Percentiles rank a stretch among this genome's conserved stretches.
Conservation (phyloP, 2,329 filamentous ascomycete species). For the Arthrobotrys iridis region DNA sequence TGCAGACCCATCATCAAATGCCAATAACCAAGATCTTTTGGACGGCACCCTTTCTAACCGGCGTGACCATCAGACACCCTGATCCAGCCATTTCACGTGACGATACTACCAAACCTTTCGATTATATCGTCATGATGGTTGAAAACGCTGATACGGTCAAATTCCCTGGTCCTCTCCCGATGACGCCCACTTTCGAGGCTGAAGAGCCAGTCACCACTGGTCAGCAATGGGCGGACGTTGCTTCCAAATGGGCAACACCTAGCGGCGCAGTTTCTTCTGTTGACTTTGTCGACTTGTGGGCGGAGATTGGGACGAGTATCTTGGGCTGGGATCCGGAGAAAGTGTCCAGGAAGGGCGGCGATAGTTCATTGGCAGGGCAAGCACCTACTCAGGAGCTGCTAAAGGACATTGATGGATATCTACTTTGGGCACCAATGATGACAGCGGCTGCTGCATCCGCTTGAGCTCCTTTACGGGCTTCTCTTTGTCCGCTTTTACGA, state of each 20-base stretch:
- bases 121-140: neutral
- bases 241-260: neutral
- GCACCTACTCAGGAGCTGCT: neutral
- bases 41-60: neutral
- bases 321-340: conserved; percentile 1
- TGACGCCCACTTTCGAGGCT: neutral
- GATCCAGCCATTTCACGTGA: neutral
- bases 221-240: neutral
- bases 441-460: neutral
- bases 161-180: neutral
- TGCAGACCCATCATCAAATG: neutral
- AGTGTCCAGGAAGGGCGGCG: neutral
- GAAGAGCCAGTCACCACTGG: neutral
- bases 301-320: neutral
- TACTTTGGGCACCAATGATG: conserved; percentile 1
- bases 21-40: neutral
- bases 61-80: neutral
- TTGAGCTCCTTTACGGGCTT: neutral
- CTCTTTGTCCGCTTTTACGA: no score
- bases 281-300: conserved; percentile 4
- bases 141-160: neutral
- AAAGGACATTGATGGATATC: conserved; percentile 1
- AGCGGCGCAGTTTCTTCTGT: neutral
- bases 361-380: neutral
- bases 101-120: neutral